phyloP scores from a whole-genome alignment of 176 grass and related monocot species.

The Oryza australiensis region DNA sequence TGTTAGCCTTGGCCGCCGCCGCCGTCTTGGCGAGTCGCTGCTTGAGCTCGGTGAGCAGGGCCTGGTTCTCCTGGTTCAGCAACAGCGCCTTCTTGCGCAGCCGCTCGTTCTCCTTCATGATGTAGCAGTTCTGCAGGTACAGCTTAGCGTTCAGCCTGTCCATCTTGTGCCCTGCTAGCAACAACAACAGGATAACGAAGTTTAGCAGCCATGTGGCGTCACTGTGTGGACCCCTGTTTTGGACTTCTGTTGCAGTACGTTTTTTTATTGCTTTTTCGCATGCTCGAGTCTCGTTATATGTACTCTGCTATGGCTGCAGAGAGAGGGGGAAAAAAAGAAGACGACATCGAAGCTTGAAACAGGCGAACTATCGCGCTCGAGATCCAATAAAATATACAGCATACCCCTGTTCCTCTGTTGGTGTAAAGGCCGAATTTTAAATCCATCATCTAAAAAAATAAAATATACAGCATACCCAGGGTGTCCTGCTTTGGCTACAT shows the following conservation, averaged over 20 bases:
- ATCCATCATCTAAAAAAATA: too few relatives aligned
- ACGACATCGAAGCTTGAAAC: constrained; percentile 32
- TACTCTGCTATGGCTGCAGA: background rate
- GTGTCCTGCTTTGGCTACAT: constrained; percentile 22
- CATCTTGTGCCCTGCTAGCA: constrained; percentile 38
- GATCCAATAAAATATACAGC: background rate
- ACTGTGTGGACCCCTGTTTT: background rate
- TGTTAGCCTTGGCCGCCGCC: background rate
- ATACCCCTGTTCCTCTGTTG: too few relatives aligned
- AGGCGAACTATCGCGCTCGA: background rate
- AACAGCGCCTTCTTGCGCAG: constrained; percentile 80
- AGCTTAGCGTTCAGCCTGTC: constrained; percentile 78
- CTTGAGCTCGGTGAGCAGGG: constrained; percentile 70
- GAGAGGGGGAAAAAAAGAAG: background rate
- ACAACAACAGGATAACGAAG: constrained; percentile 42
- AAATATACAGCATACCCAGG: background rate
- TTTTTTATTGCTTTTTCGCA: background rate
- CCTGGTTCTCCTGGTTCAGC: constrained; percentile 82
- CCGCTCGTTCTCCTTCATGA: constrained; percentile 87
- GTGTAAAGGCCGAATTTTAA: too few relatives aligned
- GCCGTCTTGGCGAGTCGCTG: constrained; percentile 59
- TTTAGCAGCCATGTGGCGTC: constrained; percentile 15
- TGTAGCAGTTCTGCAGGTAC: constrained; percentile 81
- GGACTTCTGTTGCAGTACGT: background rate
- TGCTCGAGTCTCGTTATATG: background rate